Conservation (phyloP, 73 alveolate species). For the Blepharisma japonicum region DNA sequence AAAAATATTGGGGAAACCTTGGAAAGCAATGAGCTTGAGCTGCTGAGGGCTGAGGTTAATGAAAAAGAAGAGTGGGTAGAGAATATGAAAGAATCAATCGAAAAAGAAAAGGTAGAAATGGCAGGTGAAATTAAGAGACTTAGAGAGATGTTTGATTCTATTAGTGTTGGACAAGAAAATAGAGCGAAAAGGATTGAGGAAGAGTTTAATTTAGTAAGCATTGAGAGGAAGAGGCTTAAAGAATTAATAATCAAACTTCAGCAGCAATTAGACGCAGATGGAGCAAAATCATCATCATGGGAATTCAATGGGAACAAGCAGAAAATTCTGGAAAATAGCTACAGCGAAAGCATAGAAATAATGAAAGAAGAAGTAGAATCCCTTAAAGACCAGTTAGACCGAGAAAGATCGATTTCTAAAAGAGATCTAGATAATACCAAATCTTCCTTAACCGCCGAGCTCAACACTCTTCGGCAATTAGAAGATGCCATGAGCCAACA, state of each 20-base stretch:
- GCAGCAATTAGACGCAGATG: not conserved
- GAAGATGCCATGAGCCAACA: not conserved
- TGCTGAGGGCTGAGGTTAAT: not conserved
- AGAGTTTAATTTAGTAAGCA: not conserved
- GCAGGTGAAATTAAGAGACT: not conserved
- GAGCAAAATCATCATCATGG: not conserved
- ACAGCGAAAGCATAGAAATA: not conserved
- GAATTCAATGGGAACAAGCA: no score
- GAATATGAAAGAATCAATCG: not conserved
- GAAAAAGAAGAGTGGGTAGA: slow-evolving; percentile 2
- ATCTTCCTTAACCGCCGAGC: not conserved
- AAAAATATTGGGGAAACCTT: not conserved
- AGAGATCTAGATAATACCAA: not conserved
- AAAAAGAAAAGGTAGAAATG: not conserved
- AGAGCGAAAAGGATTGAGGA: not conserved
- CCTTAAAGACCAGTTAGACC: not conserved
- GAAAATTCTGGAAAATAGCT: not conserved
- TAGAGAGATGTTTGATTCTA: not conserved
- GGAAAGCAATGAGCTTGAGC: not conserved
- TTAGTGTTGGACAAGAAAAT: not conserved
- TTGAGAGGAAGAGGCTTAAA: not conserved
- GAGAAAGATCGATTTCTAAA: not conserved
- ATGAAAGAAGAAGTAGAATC: not conserved
- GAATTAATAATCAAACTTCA: not conserved
- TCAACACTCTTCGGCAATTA: not conserved